Evolutionary conservation across 2,329 filamentous ascomycete genomes (phyloP).

Genomic region (Fonsecaea erecta): DNA sequence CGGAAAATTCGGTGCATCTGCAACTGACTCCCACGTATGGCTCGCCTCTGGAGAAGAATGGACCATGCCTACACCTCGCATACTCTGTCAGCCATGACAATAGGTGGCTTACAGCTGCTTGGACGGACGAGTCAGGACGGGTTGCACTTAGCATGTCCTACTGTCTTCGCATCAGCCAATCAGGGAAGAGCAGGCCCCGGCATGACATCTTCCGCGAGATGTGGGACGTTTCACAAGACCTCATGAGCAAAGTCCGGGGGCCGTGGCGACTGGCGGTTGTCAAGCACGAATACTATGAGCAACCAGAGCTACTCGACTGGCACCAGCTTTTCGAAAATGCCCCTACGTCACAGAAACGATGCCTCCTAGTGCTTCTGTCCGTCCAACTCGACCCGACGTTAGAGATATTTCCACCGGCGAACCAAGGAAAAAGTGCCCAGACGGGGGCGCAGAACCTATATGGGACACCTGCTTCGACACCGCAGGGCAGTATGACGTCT

Average conservation of each 20-base stretch:
- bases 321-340: slow-evolving; percentile 17
- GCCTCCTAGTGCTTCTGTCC: slow-evolving; percentile 29
- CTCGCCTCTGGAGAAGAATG: slow-evolving; percentile 60
- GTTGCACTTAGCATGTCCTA: slow-evolving; percentile 61
- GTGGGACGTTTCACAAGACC: slow-evolving; percentile 61
- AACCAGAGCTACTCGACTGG: slow-evolving; percentile 55
- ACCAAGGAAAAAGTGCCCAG: slow-evolving; percentile 12
- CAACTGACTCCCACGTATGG: slow-evolving; percentile 61
- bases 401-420: slow-evolving; percentile 12
- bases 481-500: slow-evolving; percentile 39
- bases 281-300: slow-evolving; percentile 56
- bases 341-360: slow-evolving; percentile 19
- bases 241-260: slow-evolving; percentile 57
- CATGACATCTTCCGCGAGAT: slow-evolving; percentile 60
- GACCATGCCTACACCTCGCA: slow-evolving; percentile 62
- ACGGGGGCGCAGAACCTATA: slow-evolving; percentile 26
- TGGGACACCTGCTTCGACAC: slow-evolving; percentile 38
- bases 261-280: slow-evolving; percentile 63
- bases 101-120: slow-evolving; percentile 63
- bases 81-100: slow-evolving; percentile 61
- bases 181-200: slow-evolving; percentile 43
- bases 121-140: slow-evolving; percentile 62
- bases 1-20: slow-evolving; percentile 55
- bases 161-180: slow-evolving; percentile 47
- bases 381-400: slow-evolving; percentile 23